These are phyloP conservation scores for Trichoderma brevicompactum DNA, from an alignment of 2,329 filamentous ascomycete species.

Conservation along the genomic window DNA sequence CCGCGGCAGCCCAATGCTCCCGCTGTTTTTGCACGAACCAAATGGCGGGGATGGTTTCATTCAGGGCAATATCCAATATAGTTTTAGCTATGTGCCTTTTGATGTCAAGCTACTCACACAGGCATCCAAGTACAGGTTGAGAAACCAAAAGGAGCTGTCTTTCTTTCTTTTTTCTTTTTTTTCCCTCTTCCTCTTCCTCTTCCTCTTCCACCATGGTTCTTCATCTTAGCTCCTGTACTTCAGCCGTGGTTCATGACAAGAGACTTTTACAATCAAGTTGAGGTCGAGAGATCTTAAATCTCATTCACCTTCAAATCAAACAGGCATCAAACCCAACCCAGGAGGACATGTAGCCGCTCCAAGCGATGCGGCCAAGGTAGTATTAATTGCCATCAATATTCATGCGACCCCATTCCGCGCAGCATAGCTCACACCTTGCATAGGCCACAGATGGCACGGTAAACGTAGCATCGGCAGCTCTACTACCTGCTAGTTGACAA, in stretches of 20 bases:
- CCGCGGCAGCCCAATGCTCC: conserved; percentile 1
- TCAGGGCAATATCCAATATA: not conserved
- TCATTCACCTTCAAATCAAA: too few relatives aligned
- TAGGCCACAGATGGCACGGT: not conserved
- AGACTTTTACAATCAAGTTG: too few relatives aligned
- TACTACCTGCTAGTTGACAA: not conserved
- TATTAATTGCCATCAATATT: conserved; percentile 7
- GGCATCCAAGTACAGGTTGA: too few relatives aligned
- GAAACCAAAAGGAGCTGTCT: too few relatives aligned
- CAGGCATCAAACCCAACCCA: not conserved
- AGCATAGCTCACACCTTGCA: not conserved
- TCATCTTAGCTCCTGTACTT: too few relatives aligned
- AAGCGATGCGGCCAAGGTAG: conserved; percentile 4
- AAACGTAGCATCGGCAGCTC: conserved; percentile 9
- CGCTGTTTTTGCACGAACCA: conserved; percentile 1
- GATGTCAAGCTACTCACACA: not conserved
- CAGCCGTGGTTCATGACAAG: too few relatives aligned
- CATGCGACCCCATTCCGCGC: conserved; percentile 6
- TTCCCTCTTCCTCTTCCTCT: too few relatives aligned
- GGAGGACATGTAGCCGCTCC: not conserved
- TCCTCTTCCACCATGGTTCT: too few relatives aligned
- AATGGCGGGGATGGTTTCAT: not conserved
- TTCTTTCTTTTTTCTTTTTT: too few relatives aligned
- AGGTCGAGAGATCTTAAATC: too few relatives aligned
- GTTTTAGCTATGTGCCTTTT: not conserved